Conservation (phyloP, 2,329 filamentous ascomycete genomes). For the Nectriaceae sp. region DNA sequence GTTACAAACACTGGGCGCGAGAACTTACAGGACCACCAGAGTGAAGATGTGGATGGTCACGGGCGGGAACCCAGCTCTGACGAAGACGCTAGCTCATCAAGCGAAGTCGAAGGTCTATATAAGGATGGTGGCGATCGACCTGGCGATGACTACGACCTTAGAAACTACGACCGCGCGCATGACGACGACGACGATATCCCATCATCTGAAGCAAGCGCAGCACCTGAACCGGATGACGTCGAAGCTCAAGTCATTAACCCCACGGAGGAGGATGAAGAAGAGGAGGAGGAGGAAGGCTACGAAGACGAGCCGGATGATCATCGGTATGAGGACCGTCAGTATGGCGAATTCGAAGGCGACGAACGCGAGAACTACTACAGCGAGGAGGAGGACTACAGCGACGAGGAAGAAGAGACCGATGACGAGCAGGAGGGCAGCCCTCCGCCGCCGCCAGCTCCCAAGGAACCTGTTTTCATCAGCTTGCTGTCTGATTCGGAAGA, state of each 20-base stretch:
- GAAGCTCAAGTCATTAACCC: slow-evolving; percentile 24
- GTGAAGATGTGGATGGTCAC: no score
- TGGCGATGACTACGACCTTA: slow-evolving; percentile 37
- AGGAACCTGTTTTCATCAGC: slow-evolving; percentile 46
- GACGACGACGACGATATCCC: slow-evolving; percentile 38
- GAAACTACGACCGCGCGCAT: slow-evolving; percentile 34
- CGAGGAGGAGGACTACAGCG: slow-evolving; percentile 26
- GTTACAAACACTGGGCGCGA: background rate
- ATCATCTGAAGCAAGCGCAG: slow-evolving; percentile 29
- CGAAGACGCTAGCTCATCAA: no score
- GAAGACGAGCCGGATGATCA: slow-evolving; percentile 17
- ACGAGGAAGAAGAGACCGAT: slow-evolving; percentile 24
- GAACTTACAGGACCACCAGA: background rate
- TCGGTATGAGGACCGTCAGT: slow-evolving; percentile 3
- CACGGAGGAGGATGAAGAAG: slow-evolving; percentile 18
- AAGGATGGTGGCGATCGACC: slow-evolving; percentile 29
- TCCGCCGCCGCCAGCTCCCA: slow-evolving; percentile 18
- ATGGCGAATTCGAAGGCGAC: slow-evolving; percentile 19
- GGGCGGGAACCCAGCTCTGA: no score
- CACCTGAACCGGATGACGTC: slow-evolving; percentile 27
- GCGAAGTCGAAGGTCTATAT: slow-evolving; percentile 21
- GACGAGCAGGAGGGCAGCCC: slow-evolving; percentile 17
- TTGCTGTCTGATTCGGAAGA: slow-evolving; percentile 50
- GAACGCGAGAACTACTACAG: slow-evolving; percentile 32
- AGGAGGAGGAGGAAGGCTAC: slow-evolving; percentile 31